Conservation (phyloP, 495 filamentous ascomycete species). For the Rusavskia elegans region DNA sequence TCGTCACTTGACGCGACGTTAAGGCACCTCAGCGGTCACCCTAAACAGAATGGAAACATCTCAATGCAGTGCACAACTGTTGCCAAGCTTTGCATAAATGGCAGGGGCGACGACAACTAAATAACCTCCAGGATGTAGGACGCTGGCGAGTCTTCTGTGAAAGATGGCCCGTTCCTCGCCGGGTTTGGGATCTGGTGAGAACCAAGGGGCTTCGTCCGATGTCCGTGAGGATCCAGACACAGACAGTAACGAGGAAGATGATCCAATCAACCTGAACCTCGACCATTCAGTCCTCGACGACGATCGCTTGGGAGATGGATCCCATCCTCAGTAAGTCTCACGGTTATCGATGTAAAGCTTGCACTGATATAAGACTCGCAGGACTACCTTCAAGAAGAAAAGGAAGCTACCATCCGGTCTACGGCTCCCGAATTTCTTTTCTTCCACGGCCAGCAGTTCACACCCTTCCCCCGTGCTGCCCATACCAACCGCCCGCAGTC, state of each 20-base stretch:
- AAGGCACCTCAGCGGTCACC: no score
- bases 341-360: not conserved
- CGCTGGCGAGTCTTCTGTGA: no score
- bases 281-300: conserved; percentile 24
- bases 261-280: conserved; percentile 10
- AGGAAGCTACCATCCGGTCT: conserved; percentile 45
- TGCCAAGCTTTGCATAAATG: no score
- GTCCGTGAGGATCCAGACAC: conserved; percentile 14
- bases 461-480: conserved; percentile 2
- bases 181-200: not conserved
- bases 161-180: not conserved
- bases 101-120: no score
- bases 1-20: no score
- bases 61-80: no score
- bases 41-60: no score
- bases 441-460: conserved; percentile 17
- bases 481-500: conserved; percentile 12
- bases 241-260: conserved; percentile 10
- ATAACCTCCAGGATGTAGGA: no score
- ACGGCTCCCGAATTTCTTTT: conserved; percentile 41
- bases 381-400: conserved; percentile 74
- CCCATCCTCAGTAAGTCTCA: conserved; percentile 27
- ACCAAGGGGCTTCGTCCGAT: not conserved
- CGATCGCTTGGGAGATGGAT: conserved; percentile 34
- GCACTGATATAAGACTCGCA: conserved; percentile 13